phyloP scores from a whole-genome alignment of 441 rosid genomes.

The Erodium trifolium region DNA sequence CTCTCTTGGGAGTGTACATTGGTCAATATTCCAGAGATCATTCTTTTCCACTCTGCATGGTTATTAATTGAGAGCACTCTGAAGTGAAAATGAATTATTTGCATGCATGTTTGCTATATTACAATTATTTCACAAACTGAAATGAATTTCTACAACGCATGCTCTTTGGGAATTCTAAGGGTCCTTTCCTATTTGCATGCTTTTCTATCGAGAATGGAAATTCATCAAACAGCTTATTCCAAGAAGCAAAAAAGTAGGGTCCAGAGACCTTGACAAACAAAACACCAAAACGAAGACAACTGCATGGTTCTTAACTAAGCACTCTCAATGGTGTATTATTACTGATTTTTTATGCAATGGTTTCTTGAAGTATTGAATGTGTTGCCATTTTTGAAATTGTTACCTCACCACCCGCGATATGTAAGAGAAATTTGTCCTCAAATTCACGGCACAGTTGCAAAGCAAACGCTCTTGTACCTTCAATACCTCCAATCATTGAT shows the following conservation, averaged over 20 bases:
- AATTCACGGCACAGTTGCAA: conserved; percentile 97
- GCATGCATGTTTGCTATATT: not conserved
- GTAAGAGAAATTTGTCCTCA: conserved; percentile 89
- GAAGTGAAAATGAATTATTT: not conserved
- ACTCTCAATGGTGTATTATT: not conserved
- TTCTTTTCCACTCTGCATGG: not conserved
- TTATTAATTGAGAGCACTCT: not conserved
- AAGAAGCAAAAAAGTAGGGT: not conserved
- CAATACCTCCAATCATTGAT: conserved; percentile 65
- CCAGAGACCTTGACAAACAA: not conserved
- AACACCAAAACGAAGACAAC: not conserved
- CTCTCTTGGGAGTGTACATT: not conserved
- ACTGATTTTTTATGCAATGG: not conserved
- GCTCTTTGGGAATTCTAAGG: not conserved
- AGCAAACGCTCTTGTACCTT: conserved; percentile 91
- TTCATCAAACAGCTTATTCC: too few species aligned
- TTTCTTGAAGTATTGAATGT: not conserved
- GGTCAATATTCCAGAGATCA: not conserved
- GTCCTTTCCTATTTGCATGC: too few species aligned
- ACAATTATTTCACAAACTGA: not conserved
- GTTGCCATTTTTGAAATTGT: conserved; percentile 26
- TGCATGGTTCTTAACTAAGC: not conserved
- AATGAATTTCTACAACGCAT: not conserved
- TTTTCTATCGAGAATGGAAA: too few species aligned
- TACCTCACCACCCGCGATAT: conserved; percentile 83